A percentile compares a stretch with the other conserved stretches of the same genome.
phyloP scores from a whole-genome alignment of 2,329 filamentous ascomycete genomes.

The Didymella pinodella region DNA sequence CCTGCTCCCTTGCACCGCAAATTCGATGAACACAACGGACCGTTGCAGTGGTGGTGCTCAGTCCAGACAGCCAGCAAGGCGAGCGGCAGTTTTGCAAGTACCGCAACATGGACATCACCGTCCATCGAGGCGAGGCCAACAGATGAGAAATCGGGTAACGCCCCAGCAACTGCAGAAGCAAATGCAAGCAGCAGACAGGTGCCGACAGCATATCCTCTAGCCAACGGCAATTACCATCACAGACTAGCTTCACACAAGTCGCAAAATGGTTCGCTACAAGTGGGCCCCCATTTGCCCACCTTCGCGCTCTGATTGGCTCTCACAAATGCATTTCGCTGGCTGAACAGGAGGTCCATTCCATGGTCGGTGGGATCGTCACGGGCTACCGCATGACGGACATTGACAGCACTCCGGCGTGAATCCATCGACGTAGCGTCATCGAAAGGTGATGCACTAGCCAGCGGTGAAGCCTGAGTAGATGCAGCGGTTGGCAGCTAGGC shows the following conservation, averaged over 20 bases:
- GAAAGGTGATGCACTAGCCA: slow-evolving; percentile 14
- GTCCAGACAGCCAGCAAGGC: slow-evolving; percentile 1
- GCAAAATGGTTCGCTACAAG: neutral
- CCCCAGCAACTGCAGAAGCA: neutral
- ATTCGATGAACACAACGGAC: slow-evolving; percentile 16
- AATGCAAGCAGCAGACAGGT: neutral
- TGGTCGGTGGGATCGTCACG: slow-evolving; percentile 11
- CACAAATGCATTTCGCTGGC: neutral
- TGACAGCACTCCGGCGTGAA: slow-evolving; percentile 17
- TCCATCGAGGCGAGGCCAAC: neutral
- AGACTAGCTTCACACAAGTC: neutral
- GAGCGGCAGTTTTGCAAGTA: neutral
- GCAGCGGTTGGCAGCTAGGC: slow-evolving; percentile 15
- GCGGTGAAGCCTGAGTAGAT: slow-evolving; percentile 15
- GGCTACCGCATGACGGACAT: slow-evolving; percentile 15
- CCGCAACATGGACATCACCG: neutral
- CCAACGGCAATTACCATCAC: too few species aligned
- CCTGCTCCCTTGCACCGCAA: slow-evolving; percentile 14
- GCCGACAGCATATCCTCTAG: neutral
- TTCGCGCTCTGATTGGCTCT: neutral
- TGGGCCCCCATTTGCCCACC: neutral
- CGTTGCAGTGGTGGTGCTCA: slow-evolving; percentile 12
- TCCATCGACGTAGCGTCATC: slow-evolving; percentile 8
- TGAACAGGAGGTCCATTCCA: slow-evolving; percentile 22
- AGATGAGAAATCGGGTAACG: neutral